These are phyloP conservation scores for cucumber (Cucumis sativus) DNA, from an alignment of 306 rosid genomes.

Conservation along the genomic window DNA sequence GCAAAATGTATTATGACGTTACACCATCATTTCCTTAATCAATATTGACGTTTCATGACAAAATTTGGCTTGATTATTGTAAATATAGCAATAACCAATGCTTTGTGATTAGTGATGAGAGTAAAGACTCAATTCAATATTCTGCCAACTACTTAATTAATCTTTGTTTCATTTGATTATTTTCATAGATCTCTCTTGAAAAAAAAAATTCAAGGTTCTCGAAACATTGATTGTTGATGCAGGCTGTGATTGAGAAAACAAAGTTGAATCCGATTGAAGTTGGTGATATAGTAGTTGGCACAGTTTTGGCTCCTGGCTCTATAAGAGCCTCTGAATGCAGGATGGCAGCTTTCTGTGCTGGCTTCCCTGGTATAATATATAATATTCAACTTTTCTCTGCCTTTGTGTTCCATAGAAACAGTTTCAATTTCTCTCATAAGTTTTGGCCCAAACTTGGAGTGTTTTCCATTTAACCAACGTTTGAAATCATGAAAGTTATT, in stretches of 20 bases:
- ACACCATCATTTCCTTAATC: not conserved
- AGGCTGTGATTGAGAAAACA: conserved; percentile 80
- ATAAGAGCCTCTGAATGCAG: conserved; percentile 77
- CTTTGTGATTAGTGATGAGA: not conserved
- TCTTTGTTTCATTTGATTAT: not conserved
- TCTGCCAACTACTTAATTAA: not conserved
- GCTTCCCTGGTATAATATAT: conserved; percentile 67
- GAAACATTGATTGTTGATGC: conserved; percentile 4
- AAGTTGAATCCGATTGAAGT: conserved; percentile 64
- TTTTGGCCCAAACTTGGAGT: not conserved
- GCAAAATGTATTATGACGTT: not conserved
- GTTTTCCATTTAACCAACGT: not conserved
- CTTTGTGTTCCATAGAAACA: not conserved
- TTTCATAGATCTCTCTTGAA: not conserved
- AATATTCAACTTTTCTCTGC: not conserved
- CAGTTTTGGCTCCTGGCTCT: conserved; percentile 82
- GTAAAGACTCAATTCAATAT: not conserved
- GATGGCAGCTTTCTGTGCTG: conserved; percentile 85
- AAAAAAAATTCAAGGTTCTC: not conserved
- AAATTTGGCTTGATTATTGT: not conserved
- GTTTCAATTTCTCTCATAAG: not conserved
- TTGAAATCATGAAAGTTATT: not conserved
- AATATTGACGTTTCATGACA: not conserved
- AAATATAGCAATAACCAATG: not conserved
- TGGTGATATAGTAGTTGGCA: conserved; percentile 88